phyloP scores from a whole-genome alignment of 2,329 filamentous ascomycete species.

The Daldinia sp. region DNA sequence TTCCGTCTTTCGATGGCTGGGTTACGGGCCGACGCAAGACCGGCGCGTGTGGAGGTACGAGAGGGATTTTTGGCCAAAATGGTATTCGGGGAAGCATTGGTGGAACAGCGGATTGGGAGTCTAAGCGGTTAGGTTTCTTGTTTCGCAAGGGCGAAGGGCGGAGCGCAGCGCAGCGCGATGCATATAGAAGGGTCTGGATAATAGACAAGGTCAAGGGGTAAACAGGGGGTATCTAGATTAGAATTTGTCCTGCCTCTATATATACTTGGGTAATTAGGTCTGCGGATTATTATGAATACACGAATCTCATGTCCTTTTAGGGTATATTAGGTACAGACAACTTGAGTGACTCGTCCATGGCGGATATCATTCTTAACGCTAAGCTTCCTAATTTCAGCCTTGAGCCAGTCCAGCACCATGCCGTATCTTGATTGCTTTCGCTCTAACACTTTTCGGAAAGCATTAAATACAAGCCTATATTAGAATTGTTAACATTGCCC shows the following conservation, averaged over 20 bases:
- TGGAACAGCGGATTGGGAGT: slow-evolving; percentile 61
- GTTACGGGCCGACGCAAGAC: slow-evolving; percentile 71
- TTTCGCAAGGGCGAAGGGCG: not conserved
- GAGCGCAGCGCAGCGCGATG: not conserved
- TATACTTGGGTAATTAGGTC: not conserved
- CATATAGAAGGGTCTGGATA: slow-evolving; percentile 12
- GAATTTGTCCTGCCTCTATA: not conserved
- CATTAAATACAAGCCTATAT: slow-evolving; percentile 73
- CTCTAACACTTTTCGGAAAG: slow-evolving; percentile 76
- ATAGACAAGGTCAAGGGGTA: not conserved
- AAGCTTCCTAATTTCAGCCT: slow-evolving; percentile 58
- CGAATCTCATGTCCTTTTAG: not conserved
- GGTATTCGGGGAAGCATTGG: slow-evolving; percentile 73
- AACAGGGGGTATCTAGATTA: slow-evolving; percentile 20
- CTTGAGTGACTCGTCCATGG: slow-evolving; percentile 43
- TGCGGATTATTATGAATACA: slow-evolving; percentile 4
- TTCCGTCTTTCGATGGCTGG: slow-evolving; percentile 75
- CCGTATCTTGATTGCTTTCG: slow-evolving; percentile 78
- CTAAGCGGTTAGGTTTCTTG: slow-evolving; percentile 38
- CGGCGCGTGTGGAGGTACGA: slow-evolving; percentile 68
- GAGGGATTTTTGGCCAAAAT: slow-evolving; percentile 62
- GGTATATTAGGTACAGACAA: slow-evolving; percentile 16
- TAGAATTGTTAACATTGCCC: not conserved
- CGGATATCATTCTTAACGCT: slow-evolving; percentile 52
- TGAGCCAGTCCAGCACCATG: slow-evolving; percentile 76